Base-by-base conservation (phyloP, 352 stramenopile species). In the Phytophthora brassicae region DNA sequence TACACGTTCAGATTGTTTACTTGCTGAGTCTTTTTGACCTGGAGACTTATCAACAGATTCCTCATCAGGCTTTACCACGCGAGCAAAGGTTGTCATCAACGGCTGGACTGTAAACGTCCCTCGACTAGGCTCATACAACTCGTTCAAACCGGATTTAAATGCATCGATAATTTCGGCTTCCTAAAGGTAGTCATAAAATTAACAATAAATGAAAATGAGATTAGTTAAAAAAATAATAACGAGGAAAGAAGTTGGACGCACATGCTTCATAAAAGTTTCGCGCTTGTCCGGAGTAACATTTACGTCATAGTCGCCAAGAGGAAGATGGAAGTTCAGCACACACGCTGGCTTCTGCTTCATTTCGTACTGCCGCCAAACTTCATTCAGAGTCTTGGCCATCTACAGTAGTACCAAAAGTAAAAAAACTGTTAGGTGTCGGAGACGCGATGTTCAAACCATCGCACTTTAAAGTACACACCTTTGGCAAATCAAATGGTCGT, bases 221-320 rank as follows among this genome's bases (percentile, higher is more conserved):
- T n/a, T n/a, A n/a, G n/a, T n/a, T n/a, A n/a, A n/a, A n/a, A n/a
- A n/a, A n/a, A n/a, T n/a, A n/a, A n/a, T n/a, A 24, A 22, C 6
- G 13, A 16, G 39, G 36, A 45, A 22, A 45, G 39, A 45, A 14
- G 17, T 22, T 3, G 11, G 16, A 71, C 69, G 33, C 70, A 90
- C 81, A 59, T 90, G 59, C 39, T 82, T 85, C 19, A 91, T n/a
- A 45, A 98, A 90, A 2, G 98, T 95, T 64, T 99, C 85, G 20
- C 96, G 81, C 64, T 99, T 99, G 81, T 99, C 96, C 1, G 97
- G 97, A 20, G 94, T 96, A 19, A 99, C 71, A 73, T 99, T 99
- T 29, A 99, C 88, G 63, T 99, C 97, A 62, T 97, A 98, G 19
- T 87, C 79, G 23, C 84, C 67, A 11, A 89, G 76, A 9, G 94